Conservation (phyloP, 208 protist genomes). For the Novymonas esmeraldas region DNA sequence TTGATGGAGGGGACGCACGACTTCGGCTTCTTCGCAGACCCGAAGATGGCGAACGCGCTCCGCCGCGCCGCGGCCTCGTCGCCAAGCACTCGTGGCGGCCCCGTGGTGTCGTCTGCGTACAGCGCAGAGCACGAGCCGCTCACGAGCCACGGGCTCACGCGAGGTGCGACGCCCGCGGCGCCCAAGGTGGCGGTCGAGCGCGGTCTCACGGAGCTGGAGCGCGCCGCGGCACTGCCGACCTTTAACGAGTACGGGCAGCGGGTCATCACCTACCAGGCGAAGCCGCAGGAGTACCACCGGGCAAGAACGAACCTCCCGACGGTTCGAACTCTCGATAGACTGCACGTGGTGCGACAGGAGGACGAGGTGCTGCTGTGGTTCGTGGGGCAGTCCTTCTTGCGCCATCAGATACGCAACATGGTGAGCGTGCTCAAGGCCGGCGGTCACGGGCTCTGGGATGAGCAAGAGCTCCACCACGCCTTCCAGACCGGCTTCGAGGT, state of each 20-base stretch:
- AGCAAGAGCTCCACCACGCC: conserved; percentile 77
- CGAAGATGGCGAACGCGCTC: conserved; percentile 86
- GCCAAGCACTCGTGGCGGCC: conserved; percentile 7
- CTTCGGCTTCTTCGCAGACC: conserved; percentile 87
- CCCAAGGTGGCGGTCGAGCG: conserved; percentile 66
- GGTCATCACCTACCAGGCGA: conserved; percentile 62
- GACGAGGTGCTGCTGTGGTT: conserved; percentile 91
- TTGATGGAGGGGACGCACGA: conserved; percentile 80
- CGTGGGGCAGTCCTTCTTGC: conserved; percentile 81
- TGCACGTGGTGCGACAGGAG: conserved; percentile 86
- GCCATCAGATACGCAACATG: conserved; percentile 90
- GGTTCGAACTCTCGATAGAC: conserved; percentile 77
- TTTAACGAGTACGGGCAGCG: conserved; percentile 84
- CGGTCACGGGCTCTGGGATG: conserved; percentile 83
- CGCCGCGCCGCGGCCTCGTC: conserved; percentile 51
- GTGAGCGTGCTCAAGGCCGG: conserved; percentile 80
- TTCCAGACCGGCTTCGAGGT: conserved; percentile 74
- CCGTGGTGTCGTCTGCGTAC: conserved; percentile 40
- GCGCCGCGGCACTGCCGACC: conserved; percentile 77
- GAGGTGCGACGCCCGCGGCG: conserved; percentile 38
- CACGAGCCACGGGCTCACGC: conserved; percentile 32
- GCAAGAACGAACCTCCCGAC: conserved; percentile 80
- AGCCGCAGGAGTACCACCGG: conserved; percentile 66
- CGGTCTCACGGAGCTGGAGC: conserved; percentile 65
- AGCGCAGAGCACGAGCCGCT: conserved; percentile 58